phyloP scores from a whole-genome alignment of 2,329 filamentous ascomycete genomes.

The Hansfordia pulvinata region DNA sequence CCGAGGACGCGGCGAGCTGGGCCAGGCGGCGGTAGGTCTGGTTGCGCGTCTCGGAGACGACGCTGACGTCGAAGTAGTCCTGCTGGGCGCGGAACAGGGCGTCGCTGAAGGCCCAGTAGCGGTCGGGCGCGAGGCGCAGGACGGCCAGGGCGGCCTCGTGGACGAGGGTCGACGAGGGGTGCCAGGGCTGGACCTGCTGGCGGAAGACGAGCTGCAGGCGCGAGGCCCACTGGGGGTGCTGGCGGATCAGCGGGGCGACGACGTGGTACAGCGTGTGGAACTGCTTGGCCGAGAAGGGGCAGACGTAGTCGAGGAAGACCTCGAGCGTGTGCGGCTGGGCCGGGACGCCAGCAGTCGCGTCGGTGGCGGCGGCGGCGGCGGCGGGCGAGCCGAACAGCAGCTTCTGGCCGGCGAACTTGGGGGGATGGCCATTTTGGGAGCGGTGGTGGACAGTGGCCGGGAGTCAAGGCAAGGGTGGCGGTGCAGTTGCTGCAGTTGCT shows the following conservation, averaged over 20 bases:
- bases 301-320: slow-evolving; percentile 79
- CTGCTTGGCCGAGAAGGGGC: slow-evolving; percentile 54
- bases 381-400: slow-evolving; percentile 32
- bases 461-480: background rate
- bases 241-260: slow-evolving; percentile 50
- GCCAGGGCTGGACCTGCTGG: slow-evolving; percentile 90
- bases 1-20: slow-evolving; percentile 50
- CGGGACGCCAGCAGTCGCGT: too few relatives aligned
- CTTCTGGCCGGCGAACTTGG: slow-evolving; percentile 63
- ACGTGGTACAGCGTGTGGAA: slow-evolving; percentile 63
- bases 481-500: too few relatives aligned
- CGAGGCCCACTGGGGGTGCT: slow-evolving; percentile 39
- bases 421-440: slow-evolving; percentile 55
- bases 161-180: slow-evolving; percentile 68
- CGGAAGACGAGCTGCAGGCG: slow-evolving; percentile 69
- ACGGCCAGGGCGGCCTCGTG: slow-evolving; percentile 82
- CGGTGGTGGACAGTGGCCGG: slow-evolving; percentile 4
- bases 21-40: slow-evolving; percentile 70
- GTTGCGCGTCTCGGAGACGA: slow-evolving; percentile 77
- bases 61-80: slow-evolving; percentile 71
- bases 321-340: slow-evolving; percentile 45
- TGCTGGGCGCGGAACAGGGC: slow-evolving; percentile 53
- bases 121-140: slow-evolving; percentile 50
- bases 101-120: slow-evolving; percentile 70
- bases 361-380: slow-evolving; percentile 17